These are phyloP conservation scores for Neurospora sp. DNA, from an alignment of 495 filamentous ascomycete genomes.

Conservation along the genomic window DNA sequence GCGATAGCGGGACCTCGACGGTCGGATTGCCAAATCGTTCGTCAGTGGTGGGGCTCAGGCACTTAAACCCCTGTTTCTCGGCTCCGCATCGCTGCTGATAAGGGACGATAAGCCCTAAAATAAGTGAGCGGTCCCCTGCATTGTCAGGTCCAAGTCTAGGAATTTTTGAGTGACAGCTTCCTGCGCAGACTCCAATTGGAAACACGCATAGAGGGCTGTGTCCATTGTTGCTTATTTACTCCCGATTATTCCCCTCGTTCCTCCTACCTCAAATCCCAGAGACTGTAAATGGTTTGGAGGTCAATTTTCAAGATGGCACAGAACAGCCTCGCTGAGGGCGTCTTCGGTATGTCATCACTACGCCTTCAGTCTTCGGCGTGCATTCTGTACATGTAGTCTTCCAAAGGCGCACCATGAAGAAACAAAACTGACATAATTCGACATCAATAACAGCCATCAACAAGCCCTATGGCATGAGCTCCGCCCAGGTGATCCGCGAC, in stretches of 20 bases:
- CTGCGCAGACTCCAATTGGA: neutral
- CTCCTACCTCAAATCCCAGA: neutral
- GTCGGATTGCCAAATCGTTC: neutral
- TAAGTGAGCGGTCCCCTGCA: neutral
- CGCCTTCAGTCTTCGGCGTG: neutral
- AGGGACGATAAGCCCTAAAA: neutral
- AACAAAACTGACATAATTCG: neutral
- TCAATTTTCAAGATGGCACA: constrained; percentile 38
- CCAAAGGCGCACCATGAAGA: neutral
- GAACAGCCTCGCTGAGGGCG: constrained; percentile 58
- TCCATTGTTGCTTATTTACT: neutral
- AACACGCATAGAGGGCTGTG: neutral
- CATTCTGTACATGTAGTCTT: neutral
- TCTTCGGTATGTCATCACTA: constrained; percentile 47
- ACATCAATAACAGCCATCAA: constrained; percentile 58
- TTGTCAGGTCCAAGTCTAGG: neutral
- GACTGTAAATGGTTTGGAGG: constrained; percentile 16
- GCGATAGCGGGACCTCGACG: neutral
- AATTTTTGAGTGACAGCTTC: neutral
- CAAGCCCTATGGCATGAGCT: constrained; percentile 77
- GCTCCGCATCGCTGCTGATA: neutral
- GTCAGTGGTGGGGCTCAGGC: neutral
- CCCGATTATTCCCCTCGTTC: neutral
- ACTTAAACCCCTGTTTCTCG: neutral
- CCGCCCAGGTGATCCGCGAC: constrained; percentile 78